Conservation (phyloP, 257 asterid species). For the Cynanchum wilfordii region DNA sequence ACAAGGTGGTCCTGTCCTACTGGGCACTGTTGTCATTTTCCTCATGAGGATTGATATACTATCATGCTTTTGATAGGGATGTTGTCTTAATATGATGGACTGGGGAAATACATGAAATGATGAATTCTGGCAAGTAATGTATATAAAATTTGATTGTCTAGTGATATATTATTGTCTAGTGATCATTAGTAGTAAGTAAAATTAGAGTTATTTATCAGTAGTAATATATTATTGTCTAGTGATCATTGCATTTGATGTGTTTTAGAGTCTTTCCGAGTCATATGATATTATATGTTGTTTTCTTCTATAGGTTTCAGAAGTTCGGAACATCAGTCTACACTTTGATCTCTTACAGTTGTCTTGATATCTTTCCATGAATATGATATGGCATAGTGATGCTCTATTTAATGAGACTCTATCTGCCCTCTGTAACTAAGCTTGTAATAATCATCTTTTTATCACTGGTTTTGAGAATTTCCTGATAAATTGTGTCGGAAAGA, state of each 20-base stretch:
- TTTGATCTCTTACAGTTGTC: not conserved
- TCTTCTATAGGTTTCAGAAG: not conserved
- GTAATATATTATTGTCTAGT: not conserved
- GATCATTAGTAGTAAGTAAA: too few species aligned
- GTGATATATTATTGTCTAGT: not conserved
- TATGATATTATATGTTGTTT: constrained; percentile 7
- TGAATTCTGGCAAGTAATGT: not conserved
- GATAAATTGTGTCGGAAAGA: not conserved
- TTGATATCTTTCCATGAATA: not conserved
- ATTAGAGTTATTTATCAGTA: constrained; percentile 5
- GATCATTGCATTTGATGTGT: not conserved
- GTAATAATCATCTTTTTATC: not conserved
- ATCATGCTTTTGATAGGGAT: not conserved
- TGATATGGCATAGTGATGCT: constrained; percentile 5
- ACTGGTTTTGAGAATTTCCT: not conserved
- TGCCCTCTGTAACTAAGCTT: not conserved
- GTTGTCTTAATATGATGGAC: not conserved
- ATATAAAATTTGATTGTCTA: not conserved
- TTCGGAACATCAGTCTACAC: not conserved
- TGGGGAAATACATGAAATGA: not conserved
- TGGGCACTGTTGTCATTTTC: not conserved
- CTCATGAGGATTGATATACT: not conserved
- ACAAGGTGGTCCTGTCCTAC: constrained; percentile 11
- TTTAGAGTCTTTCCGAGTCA: constrained; percentile 1
- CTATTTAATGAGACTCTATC: not conserved